Evolutionary conservation across 768 basidiomycete genomes (phyloP).

Genomic region (Leccinum broughii): DNA sequence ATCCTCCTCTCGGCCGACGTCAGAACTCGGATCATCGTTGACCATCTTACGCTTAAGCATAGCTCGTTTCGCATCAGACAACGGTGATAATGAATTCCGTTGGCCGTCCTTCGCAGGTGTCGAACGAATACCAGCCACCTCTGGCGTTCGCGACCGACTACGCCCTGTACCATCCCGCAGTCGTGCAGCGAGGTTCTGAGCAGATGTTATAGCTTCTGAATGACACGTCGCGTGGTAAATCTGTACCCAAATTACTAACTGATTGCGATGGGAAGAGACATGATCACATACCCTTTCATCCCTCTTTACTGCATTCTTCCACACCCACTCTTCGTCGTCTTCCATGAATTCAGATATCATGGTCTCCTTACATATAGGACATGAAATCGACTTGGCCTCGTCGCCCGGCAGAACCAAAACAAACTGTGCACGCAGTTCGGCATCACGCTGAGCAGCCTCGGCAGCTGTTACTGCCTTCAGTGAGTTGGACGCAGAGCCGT

Average conservation of each 20-base stretch:
- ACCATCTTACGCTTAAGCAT: constrained; percentile 80
- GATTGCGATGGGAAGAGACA: not conserved
- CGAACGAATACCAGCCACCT: constrained; percentile 40
- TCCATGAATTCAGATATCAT: constrained; percentile 91
- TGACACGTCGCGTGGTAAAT: constrained; percentile 95
- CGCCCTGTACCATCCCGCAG: constrained; percentile 60
- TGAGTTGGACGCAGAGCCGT: constrained; percentile 50
- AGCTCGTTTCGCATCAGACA: constrained; percentile 51
- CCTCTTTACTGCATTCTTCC: constrained; percentile 85
- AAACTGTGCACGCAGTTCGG: constrained; percentile 71
- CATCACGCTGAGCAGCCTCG: constrained; percentile 71
- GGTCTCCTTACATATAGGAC: constrained; percentile 95
- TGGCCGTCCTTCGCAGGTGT: constrained; percentile 39
- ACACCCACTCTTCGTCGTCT: constrained; percentile 98
- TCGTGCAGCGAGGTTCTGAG: constrained; percentile 64
- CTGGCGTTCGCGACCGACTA: constrained; percentile 80
- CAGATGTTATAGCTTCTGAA: constrained; percentile 71
- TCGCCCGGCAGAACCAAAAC: constrained; percentile 90
- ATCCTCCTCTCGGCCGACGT: constrained; percentile 38
- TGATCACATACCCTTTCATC: constrained; percentile 70
- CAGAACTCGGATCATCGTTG: constrained; percentile 41
- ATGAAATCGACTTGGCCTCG: constrained; percentile 80
- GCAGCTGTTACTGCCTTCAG: constrained; percentile 60
- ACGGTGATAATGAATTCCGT: constrained; percentile 46
- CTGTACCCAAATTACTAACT: constrained; percentile 40